Base-by-base conservation (phyloP, 2,329 filamentous ascomycete species). In the Paecilomyces sp. region DNA sequence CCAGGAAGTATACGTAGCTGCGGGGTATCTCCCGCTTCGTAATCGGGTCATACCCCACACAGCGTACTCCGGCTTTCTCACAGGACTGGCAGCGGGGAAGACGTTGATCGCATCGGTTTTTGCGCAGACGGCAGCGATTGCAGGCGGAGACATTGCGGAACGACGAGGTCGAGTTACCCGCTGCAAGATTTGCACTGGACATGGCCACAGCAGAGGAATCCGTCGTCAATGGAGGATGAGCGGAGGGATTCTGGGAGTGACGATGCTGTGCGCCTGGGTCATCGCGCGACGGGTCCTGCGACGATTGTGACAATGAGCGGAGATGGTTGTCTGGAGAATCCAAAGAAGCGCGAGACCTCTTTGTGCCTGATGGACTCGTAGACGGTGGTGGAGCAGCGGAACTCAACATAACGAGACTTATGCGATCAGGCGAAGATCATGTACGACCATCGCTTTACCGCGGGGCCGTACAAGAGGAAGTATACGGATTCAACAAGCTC, bases 41-140 rank as follows among this genome's bases (percentile, higher is more conserved):
- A 70, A 97, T 96, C 34, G 93, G 92, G 72, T 97, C 93, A 75
- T 96, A 97, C 63, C 93, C 93, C 56, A 97, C 91, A 74, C 94
- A 97, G 65, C 90, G 88, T 54, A 95, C 90, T 60, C 85, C 84
- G n/a, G 90, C 92, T 78, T 97, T 97, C 73, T 92, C 91, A 76
- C 93, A 97, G 66, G 90, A 91, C 51, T 90, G 88, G 74, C 93
- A 97, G 68, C 90, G 91, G 8, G 93, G 93, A 62, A 97, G 82
- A 65, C 89, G 88, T 81, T 97, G 93, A 76, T 97, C 93, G 76
- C 93, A 97, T 57, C 92, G 84, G 73, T 97, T 97, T 81, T 97
- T 97, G 69, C 93, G 85, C 73, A 95, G 79, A 54, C 93, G 85
- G 75, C 93, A 97, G 50, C 92, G 86, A 78, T 97, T 96, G 77